Evolutionary conservation across 1,139 yeast species (phyloP), one percentile per base, ranked within the genome.

Genomic region (Lodderomyces parapsilosis): DNA sequence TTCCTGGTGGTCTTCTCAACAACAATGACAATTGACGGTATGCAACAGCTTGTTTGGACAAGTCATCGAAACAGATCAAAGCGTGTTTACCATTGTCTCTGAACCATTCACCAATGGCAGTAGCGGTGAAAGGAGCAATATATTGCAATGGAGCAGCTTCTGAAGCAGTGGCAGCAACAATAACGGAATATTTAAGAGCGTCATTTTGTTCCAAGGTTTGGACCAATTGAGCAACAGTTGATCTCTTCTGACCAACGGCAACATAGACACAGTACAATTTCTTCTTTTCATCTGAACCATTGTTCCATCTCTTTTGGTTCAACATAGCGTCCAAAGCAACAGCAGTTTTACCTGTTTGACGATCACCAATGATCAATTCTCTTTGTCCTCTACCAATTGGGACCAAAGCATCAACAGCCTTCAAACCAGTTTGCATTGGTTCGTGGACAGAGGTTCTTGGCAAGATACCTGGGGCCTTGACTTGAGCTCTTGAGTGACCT

Each of bases 81-180:
- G 98, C 96, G 76, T 93, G 99, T 73, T 76, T 86, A 71, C 96
- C 97, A 76, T 93, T 93, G 83, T 93, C 99, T 85, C 99, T 90
- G 94, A 93, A 93, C 99, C 99, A 93, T 81, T 93, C 99, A 80
- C 98, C 97, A 71, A 94, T 91, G 68, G 99, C 96, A 74, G 96
- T 86, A 62, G 93, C 99, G 62, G 99, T 90, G 96, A 94, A 93
- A 71, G 99, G 99, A 80, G 99, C 99, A 72, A 93, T 80, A 81
- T 90, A 93, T 83, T 93, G 99, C 76, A 94, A 83, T 74, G 99
- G 99, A 74, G 99, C 99, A 62, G 99, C 99, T 81, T 93, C 99
- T 55, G 99, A 94, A 61, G 99, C 99, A 66, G 99, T 94, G 65
- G 99, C 99, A 56, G 99, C 97, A 71, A 93, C 98, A 74, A 93